Base-by-base conservation (phyloP, 164 flowering plant genomes). In the Vitis cinerea region DNA sequence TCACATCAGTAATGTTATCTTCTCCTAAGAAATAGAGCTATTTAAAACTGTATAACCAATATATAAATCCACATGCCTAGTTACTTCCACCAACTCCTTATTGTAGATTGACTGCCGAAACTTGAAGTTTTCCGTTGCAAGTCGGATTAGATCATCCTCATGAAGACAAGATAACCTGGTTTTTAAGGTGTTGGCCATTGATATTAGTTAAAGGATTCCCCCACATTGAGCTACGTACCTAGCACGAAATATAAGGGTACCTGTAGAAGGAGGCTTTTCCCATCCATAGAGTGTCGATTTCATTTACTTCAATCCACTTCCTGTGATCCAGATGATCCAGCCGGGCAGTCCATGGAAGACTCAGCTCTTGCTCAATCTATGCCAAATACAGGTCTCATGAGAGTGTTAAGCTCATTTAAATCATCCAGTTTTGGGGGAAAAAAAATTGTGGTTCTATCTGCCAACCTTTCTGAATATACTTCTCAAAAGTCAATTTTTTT, bases 261-360 rank as follows among this genome's bases (percentile, higher is more conserved):
- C 76, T 77, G 7, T 61, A 61, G 61, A 54, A 61, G 11, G 65
- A 69, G 59, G 74, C 53, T 29, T 77, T 77, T 50, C 76, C 80
- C 67, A 27, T 70, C 76, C 73, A 77, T 10, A 68, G 55, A 65
- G 56, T 50, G 54, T 61, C 50, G 9, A 10, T 64, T 12, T 69
- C 29, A 9, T 72, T 69, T 11, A 69, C 71, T 65, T 77, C 80
- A n/a, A 77, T 77, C 73, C 80, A 72, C 63, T 56, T 30, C 49
- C 84, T 82, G 16, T 84, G 82, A 44, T 80, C 82, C 10, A 82
- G 64, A 65, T 78, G 84, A 64, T 82, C 84, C 69, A 82, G 11
- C 16, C 83, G 74, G 64, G 80, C 74, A 23, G 71, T 59, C 86
- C 86, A 83, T 51, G 83, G 83, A 67, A 64, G 19, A 17, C 59